Percentiles rank a stretch among this genome's conserved stretches.
Evolutionary conservation across 2,329 filamentous ascomycete species (phyloP).

Genomic region (Fusarium sp.): DNA sequence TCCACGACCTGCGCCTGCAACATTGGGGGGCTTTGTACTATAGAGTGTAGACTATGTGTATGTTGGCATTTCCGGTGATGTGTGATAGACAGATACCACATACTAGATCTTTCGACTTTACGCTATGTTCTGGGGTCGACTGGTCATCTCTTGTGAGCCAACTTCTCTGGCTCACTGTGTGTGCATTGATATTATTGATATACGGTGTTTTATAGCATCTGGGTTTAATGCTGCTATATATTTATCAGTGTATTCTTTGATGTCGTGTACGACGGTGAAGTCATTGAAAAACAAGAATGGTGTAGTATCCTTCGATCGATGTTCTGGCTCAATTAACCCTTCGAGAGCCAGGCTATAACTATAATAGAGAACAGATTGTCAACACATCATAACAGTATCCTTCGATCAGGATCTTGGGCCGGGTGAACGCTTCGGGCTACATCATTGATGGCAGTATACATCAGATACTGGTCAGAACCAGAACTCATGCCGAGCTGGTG

Average conservation of each 20-base stretch:
- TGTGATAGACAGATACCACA: neutral
- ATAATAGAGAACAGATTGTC: no score
- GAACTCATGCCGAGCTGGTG: neutral
- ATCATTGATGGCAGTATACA: neutral
- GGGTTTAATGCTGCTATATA: no score
- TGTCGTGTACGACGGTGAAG: no score
- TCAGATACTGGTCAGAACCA: neutral
- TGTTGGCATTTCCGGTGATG: neutral
- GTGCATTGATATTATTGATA: neutral
- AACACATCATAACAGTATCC: neutral
- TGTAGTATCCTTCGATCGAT: no score
- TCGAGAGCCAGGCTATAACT: no score
- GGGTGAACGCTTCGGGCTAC: neutral
- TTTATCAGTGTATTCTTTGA: no score
- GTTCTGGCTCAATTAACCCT: no score
- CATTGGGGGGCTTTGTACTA: constrained; percentile 5
- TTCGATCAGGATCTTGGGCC: neutral
- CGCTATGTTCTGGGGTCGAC: neutral
- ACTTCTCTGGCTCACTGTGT: neutral
- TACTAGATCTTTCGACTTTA: neutral
- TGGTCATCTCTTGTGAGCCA: neutral
- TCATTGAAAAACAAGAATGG: no score
- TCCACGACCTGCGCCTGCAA: constrained; percentile 1
- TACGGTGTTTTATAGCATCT: no score
- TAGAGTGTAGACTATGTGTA: constrained; percentile 10